Evolutionary conservation across 495 filamentous ascomycete genomes (phyloP), one percentile per base, ranked within the genome.

Genomic region (Penicillium atrosanguineum): DNA sequence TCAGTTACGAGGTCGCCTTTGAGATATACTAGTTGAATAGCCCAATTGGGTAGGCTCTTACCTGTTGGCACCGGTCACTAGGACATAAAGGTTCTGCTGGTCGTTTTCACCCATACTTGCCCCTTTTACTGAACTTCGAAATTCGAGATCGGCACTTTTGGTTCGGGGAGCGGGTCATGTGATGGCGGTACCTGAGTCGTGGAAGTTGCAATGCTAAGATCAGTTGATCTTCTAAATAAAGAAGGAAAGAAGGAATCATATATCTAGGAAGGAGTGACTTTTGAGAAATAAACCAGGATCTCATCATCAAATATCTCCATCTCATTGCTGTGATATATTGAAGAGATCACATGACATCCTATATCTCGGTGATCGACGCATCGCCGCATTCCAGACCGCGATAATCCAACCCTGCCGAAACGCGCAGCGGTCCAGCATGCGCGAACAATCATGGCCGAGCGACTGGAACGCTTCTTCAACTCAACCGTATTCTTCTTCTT

Each of bases 381-480:
- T 40, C 38, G n/a, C 16, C 19, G 16, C 38, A 18, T 40, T 6
- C 7, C 16, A 19, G 9, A 14, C 31, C 31, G n/a, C 16, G 19
- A 18, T 15, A 40, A 20, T 0, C 38, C 38, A 40, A 40, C 19
- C 38, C 38, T 34, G 38, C 50, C 48, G 52, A 48, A 47, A 26
- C 36, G 42, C 61, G 56, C 44, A 37, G 55, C 46, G 46, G 54
- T 54, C 53, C 51, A 55, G 28, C 37, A 63, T 63, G 61, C 61
- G 56, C 57, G 53, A 53, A 46, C 48, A 54, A 62, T 25, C 48
- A 77, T 83, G 71, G 75, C 70, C 66, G 71, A 78, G 44, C 80
- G 76, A 48, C 69, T 89, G 62, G 88, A 88, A 68, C 85, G 85
- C 61, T 84, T 95, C 67, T 82, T 91, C 63, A 96, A 97, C 77